Conservation (phyloP, 805 yeast genomes). For the Wickerhamiella sergipiensis region DNA sequence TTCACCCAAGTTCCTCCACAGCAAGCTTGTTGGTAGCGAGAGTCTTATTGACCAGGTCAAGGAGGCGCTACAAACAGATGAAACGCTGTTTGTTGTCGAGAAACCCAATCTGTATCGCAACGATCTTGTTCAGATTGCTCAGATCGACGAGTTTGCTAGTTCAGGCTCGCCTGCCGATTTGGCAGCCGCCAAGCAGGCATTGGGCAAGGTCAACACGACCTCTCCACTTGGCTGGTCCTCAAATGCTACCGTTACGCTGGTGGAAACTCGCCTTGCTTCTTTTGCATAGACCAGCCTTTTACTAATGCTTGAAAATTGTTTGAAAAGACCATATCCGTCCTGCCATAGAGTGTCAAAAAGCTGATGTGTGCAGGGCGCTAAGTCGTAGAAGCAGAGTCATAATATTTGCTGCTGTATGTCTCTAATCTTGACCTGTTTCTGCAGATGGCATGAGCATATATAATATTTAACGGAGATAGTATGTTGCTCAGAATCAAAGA, state of each 20-base stretch:
- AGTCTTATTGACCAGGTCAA: conserved; percentile 14
- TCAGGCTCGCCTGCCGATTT: not conserved
- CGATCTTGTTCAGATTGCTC: conserved; percentile 24
- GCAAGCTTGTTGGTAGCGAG: conserved; percentile 5
- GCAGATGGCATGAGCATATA: too few relatives aligned
- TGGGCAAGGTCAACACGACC: not conserved
- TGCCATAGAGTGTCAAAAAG: too few relatives aligned
- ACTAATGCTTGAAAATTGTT: too few relatives aligned
- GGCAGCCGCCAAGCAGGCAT: not conserved
- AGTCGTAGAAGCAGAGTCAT: too few relatives aligned
- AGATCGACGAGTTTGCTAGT: conserved; percentile 3
- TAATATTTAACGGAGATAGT: too few relatives aligned
- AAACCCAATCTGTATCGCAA: conserved; percentile 53
- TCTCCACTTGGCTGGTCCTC: not conserved
- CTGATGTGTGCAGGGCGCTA: too few relatives aligned
- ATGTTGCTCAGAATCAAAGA: too few relatives aligned
- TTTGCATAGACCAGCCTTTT: too few relatives aligned
- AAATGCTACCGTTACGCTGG: not conserved
- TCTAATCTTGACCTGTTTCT: too few relatives aligned
- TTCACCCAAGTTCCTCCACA: conserved; percentile 3
- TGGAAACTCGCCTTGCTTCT: not conserved
- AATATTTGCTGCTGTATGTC: too few relatives aligned
- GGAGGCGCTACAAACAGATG: conserved; percentile 17
- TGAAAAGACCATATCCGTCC: too few relatives aligned
- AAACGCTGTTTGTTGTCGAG: conserved; percentile 50